Conservation (phyloP, 2,329 filamentous ascomycete species). For the Davidsoniella eucalypti region DNA sequence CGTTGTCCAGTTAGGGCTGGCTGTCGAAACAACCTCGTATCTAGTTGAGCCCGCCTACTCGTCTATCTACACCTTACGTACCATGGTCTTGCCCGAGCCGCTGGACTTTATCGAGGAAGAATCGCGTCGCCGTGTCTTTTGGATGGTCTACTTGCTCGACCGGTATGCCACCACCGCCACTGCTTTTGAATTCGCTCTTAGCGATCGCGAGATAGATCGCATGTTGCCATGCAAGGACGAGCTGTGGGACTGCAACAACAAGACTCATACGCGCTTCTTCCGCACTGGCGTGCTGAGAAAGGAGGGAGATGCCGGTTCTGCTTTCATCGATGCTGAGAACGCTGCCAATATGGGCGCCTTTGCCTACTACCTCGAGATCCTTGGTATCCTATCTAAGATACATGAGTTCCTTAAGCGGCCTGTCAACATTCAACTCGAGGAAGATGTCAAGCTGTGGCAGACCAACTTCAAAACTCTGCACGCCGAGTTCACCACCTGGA, state of each 20-base stretch:
- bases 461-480: constrained; percentile 73
- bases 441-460: constrained; percentile 83
- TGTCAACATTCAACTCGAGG: constrained; percentile 69
- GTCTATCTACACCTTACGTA: constrained; percentile 77
- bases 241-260: constrained; percentile 66
- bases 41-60: constrained; percentile 62
- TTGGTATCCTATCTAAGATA: constrained; percentile 73
- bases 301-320: too few relatives aligned
- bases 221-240: constrained; percentile 77
- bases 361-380: constrained; percentile 77
- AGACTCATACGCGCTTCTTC: constrained; percentile 76
- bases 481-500: constrained; percentile 64
- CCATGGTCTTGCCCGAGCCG: constrained; percentile 69
- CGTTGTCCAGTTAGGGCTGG: constrained; percentile 72
- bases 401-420: constrained; percentile 80
- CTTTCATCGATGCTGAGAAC: constrained; percentile 26
- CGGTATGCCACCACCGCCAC: constrained; percentile 82
- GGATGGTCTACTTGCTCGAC: constrained; percentile 87
- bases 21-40: constrained; percentile 66
- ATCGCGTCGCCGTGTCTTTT: constrained; percentile 67
- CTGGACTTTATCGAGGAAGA: constrained; percentile 83
- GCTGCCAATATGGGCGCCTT: constrained; percentile 76
- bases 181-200: constrained; percentile 78
- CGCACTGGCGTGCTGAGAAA: constrained; percentile 24
- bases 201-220: constrained; percentile 79